Percentiles rank a stretch among this genome's conserved stretches.
phyloP scores from a whole-genome alignment of 2,329 filamentous ascomycete species.

The Neofusicoccum sp. region DNA sequence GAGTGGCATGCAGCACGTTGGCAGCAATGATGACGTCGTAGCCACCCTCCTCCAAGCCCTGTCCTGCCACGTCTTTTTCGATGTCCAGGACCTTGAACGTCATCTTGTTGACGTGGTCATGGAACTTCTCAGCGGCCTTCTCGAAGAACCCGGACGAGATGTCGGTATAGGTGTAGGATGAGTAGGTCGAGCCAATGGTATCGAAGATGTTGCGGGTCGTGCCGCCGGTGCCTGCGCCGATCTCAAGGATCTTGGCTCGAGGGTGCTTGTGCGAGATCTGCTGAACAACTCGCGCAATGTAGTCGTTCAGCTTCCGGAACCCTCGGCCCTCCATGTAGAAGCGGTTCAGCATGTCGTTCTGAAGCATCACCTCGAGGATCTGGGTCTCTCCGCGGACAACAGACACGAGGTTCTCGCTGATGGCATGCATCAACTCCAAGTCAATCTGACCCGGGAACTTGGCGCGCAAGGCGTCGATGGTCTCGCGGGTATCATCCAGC shows the following conservation, averaged over 20 bases:
- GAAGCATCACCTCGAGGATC: neutral
- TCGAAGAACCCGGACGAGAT: constrained; percentile 19
- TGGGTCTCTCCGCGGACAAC: neutral
- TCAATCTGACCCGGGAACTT: neutral
- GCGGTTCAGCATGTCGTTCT: neutral
- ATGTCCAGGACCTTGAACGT: constrained; percentile 13
- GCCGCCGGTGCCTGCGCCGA: constrained; percentile 22
- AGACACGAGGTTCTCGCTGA: neutral
- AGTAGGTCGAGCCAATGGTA: constrained; percentile 1
- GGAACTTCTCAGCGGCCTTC: constrained; percentile 12
- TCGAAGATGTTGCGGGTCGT: constrained; percentile 14
- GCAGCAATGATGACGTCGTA: constrained; percentile 26
- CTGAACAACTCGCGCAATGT: neutral
- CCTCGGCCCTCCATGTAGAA: neutral
- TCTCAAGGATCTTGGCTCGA: constrained; percentile 15
- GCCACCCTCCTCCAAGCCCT: constrained; percentile 17
- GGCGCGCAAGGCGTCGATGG: neutral
- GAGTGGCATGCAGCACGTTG: constrained; percentile 23
- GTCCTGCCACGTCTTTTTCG: neutral
- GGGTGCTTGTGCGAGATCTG: neutral
- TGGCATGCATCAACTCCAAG: neutral
- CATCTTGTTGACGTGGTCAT: neutral
- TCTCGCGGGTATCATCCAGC: neutral
- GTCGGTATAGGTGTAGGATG: constrained; percentile 24
- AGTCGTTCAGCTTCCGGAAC: neutral